A percentile compares a stretch with the other conserved stretches of the same genome.
Evolutionary conservation across 2,329 filamentous ascomycete genomes (phyloP).

Genomic region (Diplodia mutila): DNA sequence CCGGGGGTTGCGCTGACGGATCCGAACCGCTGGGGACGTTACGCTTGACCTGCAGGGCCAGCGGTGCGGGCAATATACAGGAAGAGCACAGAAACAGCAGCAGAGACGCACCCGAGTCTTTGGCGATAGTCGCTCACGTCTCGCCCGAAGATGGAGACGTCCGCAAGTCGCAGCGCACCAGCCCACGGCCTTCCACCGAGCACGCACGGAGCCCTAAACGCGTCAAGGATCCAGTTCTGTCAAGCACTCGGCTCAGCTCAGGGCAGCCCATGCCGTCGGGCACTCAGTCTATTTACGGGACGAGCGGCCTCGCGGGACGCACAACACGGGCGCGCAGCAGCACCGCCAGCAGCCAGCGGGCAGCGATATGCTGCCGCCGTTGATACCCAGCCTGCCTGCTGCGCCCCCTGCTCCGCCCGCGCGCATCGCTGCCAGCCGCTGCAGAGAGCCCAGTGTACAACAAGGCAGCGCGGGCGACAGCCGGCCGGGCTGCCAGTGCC

Average conservation of each 20-base stretch:
- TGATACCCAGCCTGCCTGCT: too few species aligned
- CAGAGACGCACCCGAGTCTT: constrained; percentile 14
- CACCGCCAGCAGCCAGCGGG: neutral
- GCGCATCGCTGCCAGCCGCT: neutral
- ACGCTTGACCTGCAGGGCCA: constrained; percentile 24
- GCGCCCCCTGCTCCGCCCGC: neutral
- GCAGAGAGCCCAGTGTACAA: neutral
- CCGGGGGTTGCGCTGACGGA: constrained; percentile 22
- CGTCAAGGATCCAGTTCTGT: constrained; percentile 15
- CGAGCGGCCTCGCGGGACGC: neutral
- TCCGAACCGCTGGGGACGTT: constrained; percentile 24
- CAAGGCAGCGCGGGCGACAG: too few species aligned
- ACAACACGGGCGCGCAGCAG: neutral
- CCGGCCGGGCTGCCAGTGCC: too few species aligned
- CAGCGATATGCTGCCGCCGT: too few species aligned
- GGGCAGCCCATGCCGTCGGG: constrained; percentile 9
- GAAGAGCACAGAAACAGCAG: constrained; percentile 7
- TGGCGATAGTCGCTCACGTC: constrained; percentile 17
- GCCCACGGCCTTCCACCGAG: constrained; percentile 7
- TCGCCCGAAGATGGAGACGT: constrained; percentile 19
- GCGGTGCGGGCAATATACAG: constrained; percentile 22
- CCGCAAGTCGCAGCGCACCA: constrained; percentile 6
- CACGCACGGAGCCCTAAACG: constrained; percentile 21
- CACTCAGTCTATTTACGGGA: constrained; percentile 19
- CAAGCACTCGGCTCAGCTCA: constrained; percentile 8